These are phyloP conservation scores for Halophytophthora polymorphica DNA, from an alignment of 352 stramenopile genomes.

Conservation along the genomic window DNA sequence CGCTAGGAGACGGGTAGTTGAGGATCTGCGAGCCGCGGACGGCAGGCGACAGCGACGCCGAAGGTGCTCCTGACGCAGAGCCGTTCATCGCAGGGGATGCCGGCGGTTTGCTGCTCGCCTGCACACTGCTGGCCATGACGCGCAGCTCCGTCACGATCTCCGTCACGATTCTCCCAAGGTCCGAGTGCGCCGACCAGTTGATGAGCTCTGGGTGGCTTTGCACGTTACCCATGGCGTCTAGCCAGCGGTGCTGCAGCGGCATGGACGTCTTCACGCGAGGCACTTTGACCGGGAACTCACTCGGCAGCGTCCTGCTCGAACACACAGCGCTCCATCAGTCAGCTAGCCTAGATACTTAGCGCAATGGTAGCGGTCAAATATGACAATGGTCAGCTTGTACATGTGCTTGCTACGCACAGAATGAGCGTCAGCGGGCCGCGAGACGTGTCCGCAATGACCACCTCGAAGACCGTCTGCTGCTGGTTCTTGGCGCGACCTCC, in stretches of 20 bases:
- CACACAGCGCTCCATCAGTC: constrained; percentile 2
- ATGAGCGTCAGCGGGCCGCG: constrained; percentile 43
- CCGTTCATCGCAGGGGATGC: constrained; percentile 17
- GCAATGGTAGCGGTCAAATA: not conserved
- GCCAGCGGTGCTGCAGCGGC: constrained; percentile 67
- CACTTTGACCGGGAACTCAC: constrained; percentile 69
- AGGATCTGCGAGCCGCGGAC: constrained; percentile 19
- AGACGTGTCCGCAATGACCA: constrained; percentile 56
- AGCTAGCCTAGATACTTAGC: not conserved
- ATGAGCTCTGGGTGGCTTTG: constrained; percentile 68
- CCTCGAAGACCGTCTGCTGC: constrained; percentile 83
- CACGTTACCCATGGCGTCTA: constrained; percentile 71
- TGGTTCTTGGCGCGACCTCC: constrained; percentile 82
- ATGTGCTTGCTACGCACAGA: constrained; percentile 29
- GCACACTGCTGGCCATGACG: constrained; percentile 9
- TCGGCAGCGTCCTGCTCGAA: constrained; percentile 51
- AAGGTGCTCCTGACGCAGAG: constrained; percentile 10
- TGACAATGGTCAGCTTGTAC: not conserved
- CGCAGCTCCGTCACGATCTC: constrained; percentile 70
- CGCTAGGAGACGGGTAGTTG: constrained; percentile 25
- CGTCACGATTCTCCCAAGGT: constrained; percentile 74
- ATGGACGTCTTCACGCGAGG: constrained; percentile 68
- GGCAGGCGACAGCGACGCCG: constrained; percentile 12
- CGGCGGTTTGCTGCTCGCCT: constrained; percentile 16
- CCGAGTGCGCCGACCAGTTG: constrained; percentile 81